Base-by-base conservation (phyloP, 345 rosid species). In the Gossypium mustelinum region DNA sequence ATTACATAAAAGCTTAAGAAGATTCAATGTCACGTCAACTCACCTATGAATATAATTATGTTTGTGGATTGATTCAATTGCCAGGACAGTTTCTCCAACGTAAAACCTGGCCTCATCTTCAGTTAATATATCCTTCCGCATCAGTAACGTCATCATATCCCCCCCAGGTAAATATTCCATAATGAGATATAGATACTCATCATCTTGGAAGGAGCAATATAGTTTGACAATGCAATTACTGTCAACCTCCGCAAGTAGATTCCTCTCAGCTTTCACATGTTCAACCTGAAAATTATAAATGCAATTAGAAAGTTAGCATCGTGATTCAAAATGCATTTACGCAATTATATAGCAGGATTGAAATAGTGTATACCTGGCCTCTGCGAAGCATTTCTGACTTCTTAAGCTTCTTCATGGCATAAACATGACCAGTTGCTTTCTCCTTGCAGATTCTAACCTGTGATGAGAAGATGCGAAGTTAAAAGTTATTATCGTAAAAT, bases 131-230 rank as follows among this genome's bases (percentile, higher is more conserved):
- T 94, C 98, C 86, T 92, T 94, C 76, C 98, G 86, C 98, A 94
- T 94, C 29, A 94, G 85, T 77, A 95, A 85, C 75, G 99, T 95
- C 99, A 95, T 95, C 98, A 95, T 90, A 90, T 95, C 99, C 79
- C 99, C 99, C 72, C 99, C 99, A 79, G 99, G 99, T 74, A 94
- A 77, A 86, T 94, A 94, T 86, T 94, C 98, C 98, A 94, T 94
- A 41, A 94, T 87, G 24, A 94, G 95, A 82, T 94, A 94, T 48
- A 94, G 80, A 80, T 83, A 94, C 76, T 91, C 98, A 45, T 94
- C 98, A 73, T 94, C 98, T 85, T 94, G 98, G 73, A 94, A 94
- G 75, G 98, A 94, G 80, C 97, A 94, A 82, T 94, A 94, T 76
- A 94, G 84, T 79, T 89, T 94, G 70, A 94, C 98, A 59, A 94